phyloP scores from a whole-genome alignment of 2,329 filamentous ascomycete genomes.

The Dothistroma pini region DNA sequence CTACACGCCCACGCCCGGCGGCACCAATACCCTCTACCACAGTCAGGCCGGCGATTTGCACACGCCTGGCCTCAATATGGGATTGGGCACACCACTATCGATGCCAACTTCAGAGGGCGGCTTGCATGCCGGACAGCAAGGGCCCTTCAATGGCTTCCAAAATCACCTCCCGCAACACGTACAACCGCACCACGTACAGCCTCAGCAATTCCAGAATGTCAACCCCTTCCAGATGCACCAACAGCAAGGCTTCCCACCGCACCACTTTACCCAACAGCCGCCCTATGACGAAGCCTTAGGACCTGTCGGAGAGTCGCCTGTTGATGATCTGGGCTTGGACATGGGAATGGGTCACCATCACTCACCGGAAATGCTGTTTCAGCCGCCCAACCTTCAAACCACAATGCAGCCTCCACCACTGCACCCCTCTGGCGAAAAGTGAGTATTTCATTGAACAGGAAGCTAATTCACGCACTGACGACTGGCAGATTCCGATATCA shows the following conservation, averaged over 20 bases:
- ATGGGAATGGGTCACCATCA: slow-evolving; percentile 58
- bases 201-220: slow-evolving; percentile 56
- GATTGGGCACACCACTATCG: slow-evolving; percentile 76
- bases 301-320: slow-evolving; percentile 60
- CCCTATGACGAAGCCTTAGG: slow-evolving; percentile 72
- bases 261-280: slow-evolving; percentile 75
- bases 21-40: slow-evolving; percentile 76
- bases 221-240: slow-evolving; percentile 65
- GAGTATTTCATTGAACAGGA: slow-evolving; percentile 25
- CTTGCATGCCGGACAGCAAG: slow-evolving; percentile 57
- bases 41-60: slow-evolving; percentile 75
- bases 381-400: slow-evolving; percentile 45
- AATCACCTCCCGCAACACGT: slow-evolving; percentile 57
- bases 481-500: slow-evolving; percentile 72
- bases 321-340: slow-evolving; percentile 55
- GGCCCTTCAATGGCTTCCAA: slow-evolving; percentile 65
- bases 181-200: slow-evolving; percentile 50
- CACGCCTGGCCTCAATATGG: slow-evolving; percentile 63
- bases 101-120: slow-evolving; percentile 67
- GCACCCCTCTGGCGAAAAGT: slow-evolving; percentile 47
- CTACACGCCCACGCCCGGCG: slow-evolving; percentile 83
- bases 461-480: slow-evolving; percentile 25
- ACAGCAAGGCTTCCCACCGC: slow-evolving; percentile 64
- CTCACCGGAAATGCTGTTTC: slow-evolving; percentile 58
- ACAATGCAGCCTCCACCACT: slow-evolving; percentile 44